Evolutionary conservation across 306 rosid species (phyloP).

Genomic region (barrel medic (Medicago truncatula)): MtrunA17r5.0-ANR NC_053044.1:42165501-42166000

Average conservation of each 20-base stretch:
- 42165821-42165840: not conserved
- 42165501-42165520: not conserved
- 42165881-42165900: not conserved
- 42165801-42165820: slow-evolving; percentile 9
- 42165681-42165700: slow-evolving; percentile 21
- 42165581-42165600: slow-evolving; percentile 19
- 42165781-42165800: not conserved
- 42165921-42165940: slow-evolving; percentile 12
- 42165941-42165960: slow-evolving; percentile 19
- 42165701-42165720: slow-evolving; percentile 1
- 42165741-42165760: not conserved
- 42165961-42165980: not conserved
- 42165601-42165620: slow-evolving; percentile 30
- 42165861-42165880: not conserved
- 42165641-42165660: slow-evolving; percentile 32
- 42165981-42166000: slow-evolving; percentile 3
- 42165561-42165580: slow-evolving; percentile 9
- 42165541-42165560: too few species aligned
- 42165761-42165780: slow-evolving; percentile 1
- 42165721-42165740: not conserved
- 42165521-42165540: not conserved
- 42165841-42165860: not conserved
- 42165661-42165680: slow-evolving; percentile 37
- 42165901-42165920: too few species aligned
- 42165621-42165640: not conserved